These are phyloP conservation scores for Cucurbita argyrosperma DNA, from an alignment of 306 rosid species.

Conservation along the genomic window DNA sequence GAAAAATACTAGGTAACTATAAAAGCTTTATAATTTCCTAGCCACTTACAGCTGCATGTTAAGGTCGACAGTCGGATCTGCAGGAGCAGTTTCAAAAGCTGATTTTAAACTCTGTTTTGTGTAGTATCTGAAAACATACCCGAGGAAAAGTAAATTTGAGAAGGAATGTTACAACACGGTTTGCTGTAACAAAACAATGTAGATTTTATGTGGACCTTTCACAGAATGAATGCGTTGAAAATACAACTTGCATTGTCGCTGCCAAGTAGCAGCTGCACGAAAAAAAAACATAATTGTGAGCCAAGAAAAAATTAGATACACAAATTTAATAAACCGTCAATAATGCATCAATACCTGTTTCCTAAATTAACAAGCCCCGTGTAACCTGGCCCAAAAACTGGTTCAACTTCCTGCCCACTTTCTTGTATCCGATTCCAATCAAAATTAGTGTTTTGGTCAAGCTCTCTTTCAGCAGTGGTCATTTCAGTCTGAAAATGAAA, in stretches of 20 bases:
- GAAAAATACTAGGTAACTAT: neutral
- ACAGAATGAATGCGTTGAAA: conserved; percentile 56
- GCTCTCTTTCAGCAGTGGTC: conserved; percentile 99
- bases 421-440: conserved; percentile 98
- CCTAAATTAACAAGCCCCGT: conserved; percentile 93
- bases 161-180: neutral
- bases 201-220: conserved; percentile 32
- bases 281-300: conserved; percentile 20
- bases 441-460: conserved; percentile 87
- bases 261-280: conserved; percentile 91
- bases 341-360: conserved; percentile 39
- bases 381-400: conserved; percentile 87
- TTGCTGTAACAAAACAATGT: neutral
- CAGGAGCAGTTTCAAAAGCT: conserved; percentile 46
- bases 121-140: conserved; percentile 4
- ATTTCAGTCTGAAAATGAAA: conserved; percentile 65
- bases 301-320: neutral
- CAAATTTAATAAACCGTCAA: conserved; percentile 2
- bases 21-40: neutral
- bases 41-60: conserved; percentile 14
- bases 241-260: conserved; percentile 87
- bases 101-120: neutral
- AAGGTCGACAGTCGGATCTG: conserved; percentile 91
- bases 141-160: neutral
- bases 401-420: conserved; percentile 81